Evolutionary conservation across 768 basidiomycete species (phyloP).

Genomic region (Tricholomella constricta): DNA sequence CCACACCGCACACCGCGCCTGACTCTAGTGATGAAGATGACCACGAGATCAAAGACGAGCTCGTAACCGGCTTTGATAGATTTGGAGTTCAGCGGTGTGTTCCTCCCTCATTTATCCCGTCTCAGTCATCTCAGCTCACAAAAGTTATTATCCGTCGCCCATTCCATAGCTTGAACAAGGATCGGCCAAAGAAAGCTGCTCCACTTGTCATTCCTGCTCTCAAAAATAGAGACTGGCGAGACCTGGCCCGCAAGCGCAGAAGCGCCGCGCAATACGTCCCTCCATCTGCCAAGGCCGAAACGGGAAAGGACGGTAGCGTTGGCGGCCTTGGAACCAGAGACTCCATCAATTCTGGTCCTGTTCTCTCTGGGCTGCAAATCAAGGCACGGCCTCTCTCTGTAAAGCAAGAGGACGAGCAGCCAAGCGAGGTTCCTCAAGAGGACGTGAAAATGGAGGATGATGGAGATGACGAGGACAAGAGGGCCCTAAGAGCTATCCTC

Average conservation of each 20-base stretch:
- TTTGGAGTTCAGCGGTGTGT: conserved; percentile 89
- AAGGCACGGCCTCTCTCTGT: conserved; percentile 36
- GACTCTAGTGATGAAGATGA: conserved; percentile 70
- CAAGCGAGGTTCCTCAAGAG: conserved; percentile 20
- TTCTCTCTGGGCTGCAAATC: conserved; percentile 66
- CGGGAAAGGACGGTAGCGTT: conserved; percentile 71
- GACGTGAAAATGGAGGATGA: conserved; percentile 36
- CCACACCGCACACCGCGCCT: conserved; percentile 28
- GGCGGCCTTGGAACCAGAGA: conserved; percentile 78
- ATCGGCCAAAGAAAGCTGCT: conserved; percentile 47
- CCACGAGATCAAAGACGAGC: conserved; percentile 61
- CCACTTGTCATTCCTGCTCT: conserved; percentile 87
- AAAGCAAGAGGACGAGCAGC: conserved; percentile 29
- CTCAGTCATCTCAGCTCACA: conserved; percentile 75
- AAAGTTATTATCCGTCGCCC: conserved; percentile 38
- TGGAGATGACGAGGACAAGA: conserved; percentile 74
- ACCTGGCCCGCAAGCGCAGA: conserved; percentile 68
- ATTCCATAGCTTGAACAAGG: conserved; percentile 43
- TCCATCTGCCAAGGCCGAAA: conserved; percentile 51
- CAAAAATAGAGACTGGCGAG: conserved; percentile 91
- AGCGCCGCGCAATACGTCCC: conserved; percentile 63
- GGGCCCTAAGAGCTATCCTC: conserved; percentile 79
- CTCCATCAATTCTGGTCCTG: conserved; percentile 75
- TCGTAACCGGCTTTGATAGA: conserved; percentile 71
- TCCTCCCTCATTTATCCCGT: conserved; percentile 16